Conservation (phyloP, 2,329 filamentous ascomycete genomes). For the Cordyceps javanica region DNA sequence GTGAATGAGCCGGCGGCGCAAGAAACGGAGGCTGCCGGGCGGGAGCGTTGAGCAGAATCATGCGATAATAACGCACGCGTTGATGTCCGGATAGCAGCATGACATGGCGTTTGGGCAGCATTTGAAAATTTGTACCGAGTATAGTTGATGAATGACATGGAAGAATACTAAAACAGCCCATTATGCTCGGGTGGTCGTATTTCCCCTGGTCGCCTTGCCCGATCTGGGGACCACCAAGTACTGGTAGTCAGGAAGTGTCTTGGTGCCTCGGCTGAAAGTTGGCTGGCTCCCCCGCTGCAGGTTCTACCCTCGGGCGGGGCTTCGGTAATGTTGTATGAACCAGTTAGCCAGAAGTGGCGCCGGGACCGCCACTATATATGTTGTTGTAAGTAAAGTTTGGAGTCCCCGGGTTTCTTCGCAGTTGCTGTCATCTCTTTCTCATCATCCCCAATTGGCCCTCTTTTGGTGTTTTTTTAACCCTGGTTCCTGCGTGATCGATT, state of each 20-base stretch:
- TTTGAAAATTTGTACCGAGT: no score
- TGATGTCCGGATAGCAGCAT: background rate
- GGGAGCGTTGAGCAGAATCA: background rate
- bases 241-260: background rate
- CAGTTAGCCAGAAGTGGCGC: background rate
- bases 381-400: background rate
- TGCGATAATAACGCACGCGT: background rate
- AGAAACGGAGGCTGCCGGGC: no score
- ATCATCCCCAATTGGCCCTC: background rate
- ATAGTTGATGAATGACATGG: background rate
- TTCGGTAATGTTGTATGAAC: constrained; percentile 4
- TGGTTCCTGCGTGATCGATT: background rate
- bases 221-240: background rate
- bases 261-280: constrained; percentile 7
- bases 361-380: constrained; percentile 3
- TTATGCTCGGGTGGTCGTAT: constrained; percentile 5
- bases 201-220: background rate
- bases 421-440: background rate
- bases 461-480: no score
- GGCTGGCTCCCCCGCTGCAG: background rate
- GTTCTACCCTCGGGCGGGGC: constrained; percentile 5
- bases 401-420: background rate
- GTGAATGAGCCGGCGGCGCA: background rate
- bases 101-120: background rate
- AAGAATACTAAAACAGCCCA: background rate